Conservation (phyloP, 2,329 filamentous ascomycete species). For the Piedraia hortae region DNA sequence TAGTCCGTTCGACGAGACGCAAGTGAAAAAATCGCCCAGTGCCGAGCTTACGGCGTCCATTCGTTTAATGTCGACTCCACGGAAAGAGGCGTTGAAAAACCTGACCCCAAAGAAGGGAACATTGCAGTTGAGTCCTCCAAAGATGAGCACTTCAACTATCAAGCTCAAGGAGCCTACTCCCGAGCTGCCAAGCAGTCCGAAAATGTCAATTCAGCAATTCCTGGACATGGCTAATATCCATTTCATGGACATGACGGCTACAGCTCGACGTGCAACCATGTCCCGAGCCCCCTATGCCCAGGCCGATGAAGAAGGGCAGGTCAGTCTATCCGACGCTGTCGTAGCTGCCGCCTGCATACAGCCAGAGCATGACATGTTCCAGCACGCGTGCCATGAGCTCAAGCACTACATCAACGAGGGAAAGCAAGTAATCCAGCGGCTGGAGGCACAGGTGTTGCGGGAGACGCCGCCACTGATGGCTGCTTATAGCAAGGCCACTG, state of each 20-base stretch:
- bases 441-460: slow-evolving; percentile 65
- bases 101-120: slow-evolving; percentile 15
- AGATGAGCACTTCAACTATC: slow-evolving; percentile 10
- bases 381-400: slow-evolving; percentile 79
- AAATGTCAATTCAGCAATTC: slow-evolving; percentile 57
- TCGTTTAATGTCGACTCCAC: slow-evolving; percentile 21
- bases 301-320: slow-evolving; percentile 5
- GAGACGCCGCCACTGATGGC: slow-evolving; percentile 79
- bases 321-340: slow-evolving; percentile 43
- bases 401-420: slow-evolving; percentile 94
- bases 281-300: slow-evolving; percentile 21
- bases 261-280: slow-evolving; percentile 67
- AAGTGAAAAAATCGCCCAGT: slow-evolving; percentile 5
- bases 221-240: slow-evolving; percentile 85
- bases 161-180: slow-evolving; percentile 9
- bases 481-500: slow-evolving; percentile 66
- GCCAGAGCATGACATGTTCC: slow-evolving; percentile 80
- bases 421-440: slow-evolving; percentile 63
- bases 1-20: slow-evolving; percentile 9
- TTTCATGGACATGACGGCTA: slow-evolving; percentile 96
- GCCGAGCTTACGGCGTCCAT: slow-evolving; percentile 16
- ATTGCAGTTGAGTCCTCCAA: slow-evolving; percentile 16
- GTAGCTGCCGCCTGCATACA: slow-evolving; percentile 75
- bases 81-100: slow-evolving; percentile 17
- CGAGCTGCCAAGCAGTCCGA: slow-evolving; percentile 5